Conservation (phyloP, 768 basidiomycete genomes). For the Galerina sulciceps region DNA sequence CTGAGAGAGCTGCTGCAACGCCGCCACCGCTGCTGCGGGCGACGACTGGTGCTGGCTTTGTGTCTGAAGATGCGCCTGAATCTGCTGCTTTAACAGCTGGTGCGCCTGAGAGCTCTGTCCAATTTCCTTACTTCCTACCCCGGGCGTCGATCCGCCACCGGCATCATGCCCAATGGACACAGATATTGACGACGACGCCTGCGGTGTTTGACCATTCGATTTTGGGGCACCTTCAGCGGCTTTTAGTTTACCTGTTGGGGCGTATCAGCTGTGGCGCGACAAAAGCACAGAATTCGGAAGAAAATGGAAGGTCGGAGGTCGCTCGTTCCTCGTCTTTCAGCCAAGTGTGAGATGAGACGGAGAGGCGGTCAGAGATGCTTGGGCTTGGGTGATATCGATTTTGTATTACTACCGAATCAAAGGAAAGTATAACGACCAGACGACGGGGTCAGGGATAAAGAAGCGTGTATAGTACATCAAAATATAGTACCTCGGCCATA, state of each 20-base stretch:
- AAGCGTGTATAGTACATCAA: too few species aligned
- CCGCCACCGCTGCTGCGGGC: not conserved
- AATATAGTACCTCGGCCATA: too few species aligned
- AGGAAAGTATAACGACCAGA: too few species aligned
- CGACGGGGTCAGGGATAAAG: too few species aligned
- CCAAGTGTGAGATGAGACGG: not conserved
- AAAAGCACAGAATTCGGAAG: not conserved
- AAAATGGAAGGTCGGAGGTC: not conserved
- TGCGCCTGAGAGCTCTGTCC: constrained; percentile 1
- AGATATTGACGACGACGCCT: not conserved
- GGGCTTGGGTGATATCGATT: not conserved
- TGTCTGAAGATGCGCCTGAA: constrained; percentile 20
- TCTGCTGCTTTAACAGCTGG: constrained; percentile 19
- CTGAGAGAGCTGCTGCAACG: not conserved
- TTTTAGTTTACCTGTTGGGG: constrained; percentile 9
- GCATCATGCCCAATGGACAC: too few species aligned
- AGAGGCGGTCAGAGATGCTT: not conserved
- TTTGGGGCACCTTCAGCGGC: not conserved
- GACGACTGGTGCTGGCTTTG: constrained; percentile 9
- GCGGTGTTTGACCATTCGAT: not conserved
- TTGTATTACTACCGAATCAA: too few species aligned
- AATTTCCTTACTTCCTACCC: not conserved
- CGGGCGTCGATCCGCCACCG: not conserved
- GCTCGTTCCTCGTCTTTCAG: not conserved
- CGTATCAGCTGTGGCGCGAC: too few species aligned